These are phyloP conservation scores for Candida hungchunana DNA, from an alignment of 805 yeast species.

Conservation along the genomic window DNA sequence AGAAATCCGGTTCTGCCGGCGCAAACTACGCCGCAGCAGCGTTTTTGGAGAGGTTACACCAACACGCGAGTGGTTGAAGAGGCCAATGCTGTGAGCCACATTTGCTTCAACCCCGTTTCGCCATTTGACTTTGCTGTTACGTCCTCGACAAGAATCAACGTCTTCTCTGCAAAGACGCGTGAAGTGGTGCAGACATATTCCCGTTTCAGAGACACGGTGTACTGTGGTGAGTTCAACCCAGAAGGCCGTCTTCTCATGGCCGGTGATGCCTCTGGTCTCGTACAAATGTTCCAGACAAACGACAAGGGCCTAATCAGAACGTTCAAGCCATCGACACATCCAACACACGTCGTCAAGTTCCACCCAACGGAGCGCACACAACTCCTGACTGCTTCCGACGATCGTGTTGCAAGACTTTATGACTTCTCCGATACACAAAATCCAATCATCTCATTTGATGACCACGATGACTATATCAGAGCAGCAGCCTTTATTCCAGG, in stretches of 20 bases:
- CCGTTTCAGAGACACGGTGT: constrained; percentile 88
- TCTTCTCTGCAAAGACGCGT: constrained; percentile 90
- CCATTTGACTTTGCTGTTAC: constrained; percentile 95
- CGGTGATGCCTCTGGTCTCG: constrained; percentile 92
- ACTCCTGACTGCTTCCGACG: constrained; percentile 86
- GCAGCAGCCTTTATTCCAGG: constrained; percentile 76
- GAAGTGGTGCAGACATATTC: constrained; percentile 83
- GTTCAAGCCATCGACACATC: constrained; percentile 77
- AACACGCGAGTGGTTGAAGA: constrained; percentile 90
- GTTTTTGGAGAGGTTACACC: constrained; percentile 86
- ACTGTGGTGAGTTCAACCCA: constrained; percentile 82
- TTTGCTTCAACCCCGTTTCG: constrained; percentile 77
- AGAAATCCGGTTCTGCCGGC: constrained; percentile 77
- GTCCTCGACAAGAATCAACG: constrained; percentile 85
- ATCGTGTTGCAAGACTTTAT: constrained; percentile 79
- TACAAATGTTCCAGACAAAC: constrained; percentile 84
- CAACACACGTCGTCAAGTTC: constrained; percentile 91
- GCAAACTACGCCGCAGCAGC: constrained; percentile 85
- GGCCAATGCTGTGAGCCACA: constrained; percentile 85
- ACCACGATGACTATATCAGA: constrained; percentile 86
- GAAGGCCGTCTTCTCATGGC: constrained; percentile 93
- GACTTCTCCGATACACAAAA: constrained; percentile 74
- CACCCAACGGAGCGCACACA: constrained; percentile 74
- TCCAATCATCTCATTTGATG: constrained; percentile 67
- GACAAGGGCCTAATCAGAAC: constrained; percentile 78